phyloP scores from a whole-genome alignment of 805 yeast species.

The Cyberlindnera amylophila region DNA sequence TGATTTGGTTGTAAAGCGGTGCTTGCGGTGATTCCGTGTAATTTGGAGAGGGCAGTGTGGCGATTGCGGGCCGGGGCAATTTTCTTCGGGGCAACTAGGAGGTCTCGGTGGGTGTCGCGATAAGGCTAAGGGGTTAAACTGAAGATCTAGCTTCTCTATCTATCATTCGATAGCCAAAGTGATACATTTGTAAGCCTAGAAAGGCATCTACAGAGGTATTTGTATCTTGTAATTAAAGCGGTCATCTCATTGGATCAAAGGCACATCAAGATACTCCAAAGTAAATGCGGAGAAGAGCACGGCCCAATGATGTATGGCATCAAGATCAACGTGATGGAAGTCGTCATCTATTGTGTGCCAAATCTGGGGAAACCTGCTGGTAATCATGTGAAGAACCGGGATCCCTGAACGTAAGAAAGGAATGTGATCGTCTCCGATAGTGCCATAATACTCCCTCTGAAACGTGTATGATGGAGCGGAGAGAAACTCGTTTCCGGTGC shows the following conservation, averaged over 20 bases:
- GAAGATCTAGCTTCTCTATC: no score
- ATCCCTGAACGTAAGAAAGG: constrained; percentile 47
- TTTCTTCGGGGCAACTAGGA: not conserved
- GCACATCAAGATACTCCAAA: constrained; percentile 28
- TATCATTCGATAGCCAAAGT: no score
- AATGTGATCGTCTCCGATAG: constrained; percentile 48
- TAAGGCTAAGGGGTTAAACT: no score
- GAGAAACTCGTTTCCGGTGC: constrained; percentile 6
- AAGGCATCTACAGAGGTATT: no score
- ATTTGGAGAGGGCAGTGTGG: not conserved
- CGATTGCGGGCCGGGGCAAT: not conserved
- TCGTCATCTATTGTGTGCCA: constrained; percentile 54
- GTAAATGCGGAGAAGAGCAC: constrained; percentile 37
- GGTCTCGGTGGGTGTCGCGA: not conserved
- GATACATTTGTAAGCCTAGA: not conserved
- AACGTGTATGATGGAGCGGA: constrained; percentile 18
- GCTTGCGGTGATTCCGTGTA: not conserved
- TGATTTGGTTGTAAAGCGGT: not conserved
- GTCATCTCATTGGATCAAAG: not conserved
- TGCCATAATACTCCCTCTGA: constrained; percentile 13
- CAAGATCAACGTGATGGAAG: constrained; percentile 37
- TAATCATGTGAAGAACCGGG: constrained; percentile 50
- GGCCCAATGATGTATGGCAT: constrained; percentile 44
- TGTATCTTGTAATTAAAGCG: no score
- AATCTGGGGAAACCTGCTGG: constrained; percentile 42